A percentile compares a stretch with the other conserved stretches of the same genome.
phyloP scores from a whole-genome alignment of 768 basidiomycete genomes.

The Tulasnella sp. region DNA sequence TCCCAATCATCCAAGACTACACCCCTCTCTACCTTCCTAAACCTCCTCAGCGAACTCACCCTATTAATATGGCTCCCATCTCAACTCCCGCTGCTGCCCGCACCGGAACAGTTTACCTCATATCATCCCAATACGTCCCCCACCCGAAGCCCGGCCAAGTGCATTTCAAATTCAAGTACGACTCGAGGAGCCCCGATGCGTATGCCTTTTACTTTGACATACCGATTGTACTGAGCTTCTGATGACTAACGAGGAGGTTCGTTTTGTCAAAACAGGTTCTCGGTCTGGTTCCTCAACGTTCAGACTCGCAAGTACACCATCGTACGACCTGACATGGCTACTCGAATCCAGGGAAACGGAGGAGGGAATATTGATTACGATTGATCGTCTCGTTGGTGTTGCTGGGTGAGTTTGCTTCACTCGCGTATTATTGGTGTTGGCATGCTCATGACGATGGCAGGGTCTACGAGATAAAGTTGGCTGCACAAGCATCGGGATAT shows the following conservation, averaged over 20 bases:
- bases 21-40: too few relatives aligned
- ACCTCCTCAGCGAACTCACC: neutral
- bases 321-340: neutral
- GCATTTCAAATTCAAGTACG: neutral
- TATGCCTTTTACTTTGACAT: neutral
- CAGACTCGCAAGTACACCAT: neutral
- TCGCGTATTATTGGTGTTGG: too few relatives aligned
- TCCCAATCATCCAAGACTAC: too few relatives aligned
- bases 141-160: neutral
- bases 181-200: neutral
- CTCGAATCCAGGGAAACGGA: neutral
- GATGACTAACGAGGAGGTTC: neutral
- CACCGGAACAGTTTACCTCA: too few relatives aligned
- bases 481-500: too few relatives aligned
- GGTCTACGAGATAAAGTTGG: too few relatives aligned
- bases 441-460: too few relatives aligned
- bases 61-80: neutral
- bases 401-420: neutral
- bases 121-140: too few relatives aligned
- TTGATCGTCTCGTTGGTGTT: neutral
- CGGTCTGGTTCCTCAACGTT: neutral
- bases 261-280: neutral
- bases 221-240: neutral
- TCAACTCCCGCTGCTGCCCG: neutral
- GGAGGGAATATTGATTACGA: neutral